Evolutionary conservation across 768 basidiomycete genomes (phyloP), one percentile per base, ranked within the genome.

Genomic region (Boletus sp.): DNA sequence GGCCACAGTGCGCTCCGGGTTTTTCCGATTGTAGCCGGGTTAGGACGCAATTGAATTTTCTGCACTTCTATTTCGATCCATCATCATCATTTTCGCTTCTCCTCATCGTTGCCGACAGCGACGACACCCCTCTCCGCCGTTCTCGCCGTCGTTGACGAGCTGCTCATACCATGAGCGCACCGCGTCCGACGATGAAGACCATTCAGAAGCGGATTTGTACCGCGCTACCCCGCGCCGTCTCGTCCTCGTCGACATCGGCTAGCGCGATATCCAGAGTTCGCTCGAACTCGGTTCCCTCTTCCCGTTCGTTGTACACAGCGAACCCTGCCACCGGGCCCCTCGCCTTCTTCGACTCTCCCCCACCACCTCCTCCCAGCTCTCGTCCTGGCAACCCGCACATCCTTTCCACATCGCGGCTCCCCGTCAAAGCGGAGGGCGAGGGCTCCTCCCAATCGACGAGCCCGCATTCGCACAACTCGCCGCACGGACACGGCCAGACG

Each of bases 191-290:
- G 60, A 80, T 79, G 75, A 78, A 78, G 71, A 76, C 77, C 28
- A 75, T 81, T 28, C 78, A 78, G 59, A 83, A 81, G 63, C 77
- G 80, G n/a, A 68, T 83, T 42, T 80, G 75, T 61, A 75, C 73
- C 18, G 79, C 75, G 62, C 77, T 51, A 32, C 76, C 75, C 40
- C 78, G 77, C 48, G 68, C 71, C 9, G 60, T 69, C 37, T 50
- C 56, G 33, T 63, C 60, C 8, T 51, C 67, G 14, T 65, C 71
- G 28, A 60, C 73, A 56, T 69, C 75, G 28, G 59, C 74, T 5
- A 57, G 65, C 3, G 63, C 66, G 57, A 67, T 66, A 51, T 67
- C 76, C 64, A 70, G 80, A 55, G 73, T 74, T 42, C 77, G 79
- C 59, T 80, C 82, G 7, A 79, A 77, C 63, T 78, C 72, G 11